Percentiles rank a stretch among this genome's conserved stretches.
These are phyloP conservation scores for Viridothelium virens DNA, from an alignment of 495 filamentous ascomycete genomes.

Conservation along the genomic window DNA sequence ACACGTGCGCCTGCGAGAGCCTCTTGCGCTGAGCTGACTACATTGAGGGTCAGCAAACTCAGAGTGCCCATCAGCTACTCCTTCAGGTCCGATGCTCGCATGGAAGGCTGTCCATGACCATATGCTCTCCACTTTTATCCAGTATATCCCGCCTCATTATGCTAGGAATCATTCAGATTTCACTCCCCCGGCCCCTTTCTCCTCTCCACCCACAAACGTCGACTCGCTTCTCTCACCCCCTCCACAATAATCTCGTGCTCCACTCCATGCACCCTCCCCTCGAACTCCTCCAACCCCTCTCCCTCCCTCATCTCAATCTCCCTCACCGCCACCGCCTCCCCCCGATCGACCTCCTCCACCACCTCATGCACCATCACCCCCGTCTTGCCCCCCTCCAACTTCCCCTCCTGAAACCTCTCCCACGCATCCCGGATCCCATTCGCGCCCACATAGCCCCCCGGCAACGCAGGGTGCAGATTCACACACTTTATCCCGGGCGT, in stretches of 20 bases:
- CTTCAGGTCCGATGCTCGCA: no score
- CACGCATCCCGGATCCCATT: constrained; percentile 72
- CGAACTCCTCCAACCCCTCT: constrained; percentile 27
- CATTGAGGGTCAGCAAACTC: no score
- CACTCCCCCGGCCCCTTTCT: not conserved
- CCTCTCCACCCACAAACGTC: constrained; percentile 8
- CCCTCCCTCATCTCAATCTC: constrained; percentile 64
- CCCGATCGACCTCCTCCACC: constrained; percentile 75
- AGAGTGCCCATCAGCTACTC: no score
- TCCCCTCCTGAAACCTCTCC: constrained; percentile 62
- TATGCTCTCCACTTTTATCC: no score
- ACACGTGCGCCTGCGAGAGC: no score
- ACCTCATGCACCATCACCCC: constrained; percentile 95
- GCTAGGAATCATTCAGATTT: not conserved
- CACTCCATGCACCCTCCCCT: constrained; percentile 31
- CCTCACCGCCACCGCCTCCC: constrained; percentile 60
- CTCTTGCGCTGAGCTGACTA: no score
- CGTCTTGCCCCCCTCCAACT: constrained; percentile 55
- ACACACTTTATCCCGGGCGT: constrained; percentile 58
- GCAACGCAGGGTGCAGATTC: constrained; percentile 79
- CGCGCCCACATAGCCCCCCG: constrained; percentile 69
- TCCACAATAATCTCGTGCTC: constrained; percentile 35
- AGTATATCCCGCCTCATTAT: no score
- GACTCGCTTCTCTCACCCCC: constrained; percentile 27
- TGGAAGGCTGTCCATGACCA: no score